phyloP scores from a whole-genome alignment of 345 rosid species.

The Rhizophora apiculata region DNA sequence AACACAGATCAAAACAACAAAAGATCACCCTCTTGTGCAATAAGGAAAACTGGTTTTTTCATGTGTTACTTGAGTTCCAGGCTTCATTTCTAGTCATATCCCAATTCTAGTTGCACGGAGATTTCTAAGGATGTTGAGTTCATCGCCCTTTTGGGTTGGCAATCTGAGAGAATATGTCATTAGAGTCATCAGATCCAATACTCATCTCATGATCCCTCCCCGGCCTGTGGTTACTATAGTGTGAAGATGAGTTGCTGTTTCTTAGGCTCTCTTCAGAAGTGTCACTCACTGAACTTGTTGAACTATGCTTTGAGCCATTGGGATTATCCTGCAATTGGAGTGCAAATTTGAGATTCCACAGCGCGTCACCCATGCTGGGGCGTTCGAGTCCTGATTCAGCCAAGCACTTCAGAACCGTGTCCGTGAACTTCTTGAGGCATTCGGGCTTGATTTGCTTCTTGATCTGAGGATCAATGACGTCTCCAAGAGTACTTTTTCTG shows the following conservation, averaged over 20 bases:
- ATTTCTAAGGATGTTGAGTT: not conserved
- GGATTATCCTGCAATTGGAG: slow-evolving; percentile 55
- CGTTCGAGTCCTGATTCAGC: slow-evolving; percentile 59
- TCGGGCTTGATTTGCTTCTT: slow-evolving; percentile 47
- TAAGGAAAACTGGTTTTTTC: not conserved
- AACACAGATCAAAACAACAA: slow-evolving; percentile 4
- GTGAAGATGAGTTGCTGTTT: slow-evolving; percentile 4
- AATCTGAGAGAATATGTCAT: slow-evolving; percentile 54
- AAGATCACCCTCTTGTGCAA: not conserved
- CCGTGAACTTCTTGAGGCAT: slow-evolving; percentile 61
- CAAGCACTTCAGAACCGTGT: slow-evolving; percentile 66
- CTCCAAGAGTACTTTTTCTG: slow-evolving; percentile 47
- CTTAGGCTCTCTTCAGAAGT: slow-evolving; percentile 16
- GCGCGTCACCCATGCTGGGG: slow-evolving; percentile 79
- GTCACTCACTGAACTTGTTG: slow-evolving; percentile 12
- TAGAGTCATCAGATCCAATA: slow-evolving; percentile 29
- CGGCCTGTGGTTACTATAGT: slow-evolving; percentile 19
- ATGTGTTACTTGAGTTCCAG: slow-evolving; percentile 15
- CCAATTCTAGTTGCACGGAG: not conserved
- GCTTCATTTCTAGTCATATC: not conserved
- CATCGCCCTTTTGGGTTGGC: slow-evolving; percentile 61
- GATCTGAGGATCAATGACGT: slow-evolving; percentile 59
- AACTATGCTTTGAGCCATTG: slow-evolving; percentile 24
- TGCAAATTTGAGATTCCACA: slow-evolving; percentile 74
- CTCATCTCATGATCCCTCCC: slow-evolving; percentile 34